Percentiles rank a stretch among this genome's conserved stretches.
Conservation (phyloP, 306 rosid genomes). For the Erythrophleum fordii region DNA sequence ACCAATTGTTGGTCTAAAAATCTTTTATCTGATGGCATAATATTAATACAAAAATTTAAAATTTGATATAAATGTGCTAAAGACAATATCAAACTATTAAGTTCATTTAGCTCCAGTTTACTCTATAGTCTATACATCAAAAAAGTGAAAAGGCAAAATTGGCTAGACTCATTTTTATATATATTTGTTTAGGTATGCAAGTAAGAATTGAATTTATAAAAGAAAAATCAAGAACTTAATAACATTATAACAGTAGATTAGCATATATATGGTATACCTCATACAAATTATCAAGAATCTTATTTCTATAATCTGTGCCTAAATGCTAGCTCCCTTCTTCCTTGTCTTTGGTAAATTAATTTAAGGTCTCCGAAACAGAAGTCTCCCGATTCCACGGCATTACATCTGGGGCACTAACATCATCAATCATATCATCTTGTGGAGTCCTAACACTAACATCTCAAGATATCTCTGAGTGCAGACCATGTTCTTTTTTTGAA, state of each 20-base stretch:
- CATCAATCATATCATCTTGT: conserved; percentile 73
- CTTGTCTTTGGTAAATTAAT: conserved; percentile 55
- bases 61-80: conserved; percentile 20
- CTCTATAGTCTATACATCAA: conserved; percentile 7
- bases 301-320: conserved; percentile 88
- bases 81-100: conserved; percentile 32
- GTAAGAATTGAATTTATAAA: conserved; percentile 7
- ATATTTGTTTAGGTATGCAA: neutral
- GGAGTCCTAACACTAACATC: conserved; percentile 89
- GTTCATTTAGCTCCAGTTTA: conserved; percentile 8
- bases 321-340: conserved; percentile 80
- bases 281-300: conserved; percentile 85
- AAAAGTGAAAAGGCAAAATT: neutral
- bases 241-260: neutral
- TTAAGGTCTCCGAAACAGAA: conserved; percentile 47
- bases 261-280: conserved; percentile 59
- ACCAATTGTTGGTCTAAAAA: conserved; percentile 78
- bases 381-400: conserved; percentile 49
- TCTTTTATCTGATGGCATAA: conserved; percentile 65
- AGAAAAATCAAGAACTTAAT: conserved; percentile 5
- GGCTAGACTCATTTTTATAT: conserved; percentile 6
- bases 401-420: conserved; percentile 50
- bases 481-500: conserved; percentile 48
- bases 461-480: conserved; percentile 70
- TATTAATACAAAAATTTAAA: conserved; percentile 24